These are phyloP conservation scores for Naganishia sp. DNA, from an alignment of 1,284 basidiomycete genomes.

Conservation along the genomic window DNA sequence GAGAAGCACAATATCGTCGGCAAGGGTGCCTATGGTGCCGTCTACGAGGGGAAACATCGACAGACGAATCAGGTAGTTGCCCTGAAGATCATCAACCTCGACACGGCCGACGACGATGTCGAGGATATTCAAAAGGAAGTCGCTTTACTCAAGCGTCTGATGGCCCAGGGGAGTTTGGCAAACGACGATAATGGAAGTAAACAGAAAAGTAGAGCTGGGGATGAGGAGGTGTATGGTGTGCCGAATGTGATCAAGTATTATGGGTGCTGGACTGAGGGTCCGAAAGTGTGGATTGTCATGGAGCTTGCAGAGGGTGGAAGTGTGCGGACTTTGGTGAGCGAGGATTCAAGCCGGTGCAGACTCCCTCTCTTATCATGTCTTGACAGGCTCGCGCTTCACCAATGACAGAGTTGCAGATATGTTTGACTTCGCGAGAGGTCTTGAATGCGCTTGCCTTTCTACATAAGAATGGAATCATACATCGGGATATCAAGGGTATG, in stretches of 20 bases:
- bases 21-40: slow-evolving; percentile 93
- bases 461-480: slow-evolving; percentile 91
- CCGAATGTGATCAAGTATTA: slow-evolving; percentile 91
- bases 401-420: slow-evolving; percentile 86
- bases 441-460: slow-evolving; percentile 82
- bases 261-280: slow-evolving; percentile 91
- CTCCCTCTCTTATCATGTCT: not conserved
- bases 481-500: slow-evolving; percentile 84
- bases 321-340: slow-evolving; percentile 73
- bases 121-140: slow-evolving; percentile 96
- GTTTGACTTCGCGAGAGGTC: slow-evolving; percentile 85
- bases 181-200: slow-evolving; percentile 28
- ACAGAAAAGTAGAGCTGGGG: slow-evolving; percentile 25
- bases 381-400: slow-evolving; percentile 72
- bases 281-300: slow-evolving; percentile 98
- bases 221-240: slow-evolving; percentile 35
- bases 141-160: slow-evolving; percentile 82
- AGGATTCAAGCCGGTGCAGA: not conserved
- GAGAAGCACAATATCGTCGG: slow-evolving; percentile 74
- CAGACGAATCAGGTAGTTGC: slow-evolving; percentile 84
- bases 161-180: slow-evolving; percentile 52
- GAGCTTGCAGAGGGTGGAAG: slow-evolving; percentile 96
- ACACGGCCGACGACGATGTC: slow-evolving; percentile 95
- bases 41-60: slow-evolving; percentile 88
- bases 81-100: slow-evolving; percentile 97